phyloP scores from a whole-genome alignment of 208 protist genomes.

The Angomonas ambiguus region DNA sequence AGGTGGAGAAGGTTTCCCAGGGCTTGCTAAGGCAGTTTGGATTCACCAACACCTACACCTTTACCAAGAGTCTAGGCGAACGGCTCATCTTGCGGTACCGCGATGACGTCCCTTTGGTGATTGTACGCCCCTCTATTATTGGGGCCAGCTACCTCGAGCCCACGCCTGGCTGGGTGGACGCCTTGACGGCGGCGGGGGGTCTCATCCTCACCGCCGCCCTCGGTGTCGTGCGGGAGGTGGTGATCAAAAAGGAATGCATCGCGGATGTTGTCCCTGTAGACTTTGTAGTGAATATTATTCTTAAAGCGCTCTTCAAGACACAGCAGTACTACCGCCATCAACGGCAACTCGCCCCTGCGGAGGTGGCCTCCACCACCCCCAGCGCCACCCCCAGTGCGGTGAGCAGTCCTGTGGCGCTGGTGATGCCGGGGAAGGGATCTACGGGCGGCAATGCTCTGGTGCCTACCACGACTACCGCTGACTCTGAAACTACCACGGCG shows the following conservation, averaged over 20 bases:
- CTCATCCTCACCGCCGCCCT: slow-evolving; percentile 63
- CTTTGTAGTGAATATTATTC: slow-evolving; percentile 71
- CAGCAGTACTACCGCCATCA: slow-evolving; percentile 32
- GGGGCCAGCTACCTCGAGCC: slow-evolving; percentile 71
- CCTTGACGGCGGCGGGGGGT: slow-evolving; percentile 70
- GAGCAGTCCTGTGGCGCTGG: slow-evolving; percentile 11
- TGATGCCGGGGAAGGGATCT: slow-evolving; percentile 2
- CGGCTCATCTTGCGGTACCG: slow-evolving; percentile 52
- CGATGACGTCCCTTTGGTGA: slow-evolving; percentile 55
- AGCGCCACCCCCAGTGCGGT: background rate
- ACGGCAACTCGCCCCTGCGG: background rate
- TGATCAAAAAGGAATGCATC: slow-evolving; percentile 29
- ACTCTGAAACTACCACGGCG: slow-evolving; percentile 11
- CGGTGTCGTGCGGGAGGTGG: slow-evolving; percentile 64
- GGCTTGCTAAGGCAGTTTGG: slow-evolving; percentile 50
- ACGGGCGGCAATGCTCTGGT: background rate
- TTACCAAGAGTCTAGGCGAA: slow-evolving; percentile 87
- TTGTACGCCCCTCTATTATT: slow-evolving; percentile 88
- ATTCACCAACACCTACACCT: slow-evolving; percentile 90
- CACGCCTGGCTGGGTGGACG: slow-evolving; percentile 81
- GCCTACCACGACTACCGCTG: too few species aligned
- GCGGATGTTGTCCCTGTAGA: slow-evolving; percentile 85
- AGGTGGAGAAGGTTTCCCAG: slow-evolving; percentile 33
- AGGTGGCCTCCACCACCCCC: background rate
- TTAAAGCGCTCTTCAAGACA: slow-evolving; percentile 81